These are phyloP conservation scores for Cornus kousa DNA, from an alignment of 148 eudicot species.

Conservation along the genomic window DNA sequence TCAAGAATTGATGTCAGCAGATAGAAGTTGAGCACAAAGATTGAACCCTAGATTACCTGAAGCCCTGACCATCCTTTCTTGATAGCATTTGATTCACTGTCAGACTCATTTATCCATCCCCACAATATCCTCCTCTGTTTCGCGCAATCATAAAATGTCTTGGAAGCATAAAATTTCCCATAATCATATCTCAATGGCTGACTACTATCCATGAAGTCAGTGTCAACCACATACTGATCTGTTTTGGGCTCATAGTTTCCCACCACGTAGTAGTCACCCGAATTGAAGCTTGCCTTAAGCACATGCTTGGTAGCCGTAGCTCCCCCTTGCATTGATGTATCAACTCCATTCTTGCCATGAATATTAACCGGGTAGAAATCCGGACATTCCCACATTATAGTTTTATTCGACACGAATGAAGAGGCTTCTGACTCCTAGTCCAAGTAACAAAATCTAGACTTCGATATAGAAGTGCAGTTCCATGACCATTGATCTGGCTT, in stretches of 20 bases:
- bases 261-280: conserved; percentile 11
- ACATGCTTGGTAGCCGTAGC: conserved; percentile 11
- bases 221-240: conserved; percentile 11
- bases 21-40: no score
- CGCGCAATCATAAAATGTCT: conserved; percentile 22
- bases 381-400: conserved; percentile 34
- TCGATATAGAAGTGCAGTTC: conserved; percentile 19
- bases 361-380: conserved; percentile 22
- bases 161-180: conserved; percentile 30
- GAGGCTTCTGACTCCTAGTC: conserved; percentile 15
- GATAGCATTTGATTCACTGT: conserved; percentile 16
- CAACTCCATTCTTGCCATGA: conserved; percentile 6
- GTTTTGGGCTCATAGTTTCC: conserved; percentile 15
- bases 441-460: conserved; percentile 29
- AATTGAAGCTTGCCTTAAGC: conserved; percentile 19
- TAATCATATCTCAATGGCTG: conserved; percentile 23
- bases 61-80: conserved; percentile 33
- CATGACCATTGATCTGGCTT: conserved; percentile 15
- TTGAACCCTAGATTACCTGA: conserved; percentile 12
- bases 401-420: conserved; percentile 18
- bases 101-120: conserved; percentile 28
- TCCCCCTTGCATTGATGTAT: neutral
- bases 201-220: neutral
- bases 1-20: neutral
- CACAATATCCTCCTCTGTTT: conserved; percentile 23